phyloP scores from a whole-genome alignment of 257 asterid genomes.

The Eustoma russellianum region DNA sequence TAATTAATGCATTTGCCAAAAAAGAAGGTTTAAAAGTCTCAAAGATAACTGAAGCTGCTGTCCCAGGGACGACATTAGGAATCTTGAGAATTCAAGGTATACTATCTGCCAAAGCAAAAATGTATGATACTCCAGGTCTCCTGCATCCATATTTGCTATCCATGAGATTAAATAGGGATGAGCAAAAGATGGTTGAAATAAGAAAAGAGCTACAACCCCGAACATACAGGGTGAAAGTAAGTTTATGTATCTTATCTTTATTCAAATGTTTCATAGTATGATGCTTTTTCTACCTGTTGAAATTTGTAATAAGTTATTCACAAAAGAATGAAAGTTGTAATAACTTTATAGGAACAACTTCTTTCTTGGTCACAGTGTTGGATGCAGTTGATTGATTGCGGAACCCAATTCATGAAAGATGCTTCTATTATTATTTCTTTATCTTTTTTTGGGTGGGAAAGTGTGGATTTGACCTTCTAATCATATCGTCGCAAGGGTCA shows the following conservation, averaged over 20 bases:
- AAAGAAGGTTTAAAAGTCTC: slow-evolving; percentile 69
- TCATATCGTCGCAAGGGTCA: no score
- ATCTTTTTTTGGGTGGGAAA: no score
- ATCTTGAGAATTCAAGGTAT: slow-evolving; percentile 85
- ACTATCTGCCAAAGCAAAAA: slow-evolving; percentile 87
- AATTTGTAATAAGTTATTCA: no score
- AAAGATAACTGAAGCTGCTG: slow-evolving; percentile 84
- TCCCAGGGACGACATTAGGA: slow-evolving; percentile 95
- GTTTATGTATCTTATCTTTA: slow-evolving; percentile 14
- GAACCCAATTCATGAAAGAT: not conserved
- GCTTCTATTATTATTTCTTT: no score
- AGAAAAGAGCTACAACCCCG: slow-evolving; percentile 93
- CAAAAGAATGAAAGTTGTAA: not conserved
- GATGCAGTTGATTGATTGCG: slow-evolving; percentile 4
- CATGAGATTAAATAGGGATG: slow-evolving; percentile 74
- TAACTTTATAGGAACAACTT: not conserved
- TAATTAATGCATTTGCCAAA: slow-evolving; percentile 79
- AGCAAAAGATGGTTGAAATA: slow-evolving; percentile 90
- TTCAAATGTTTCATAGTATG: not conserved
- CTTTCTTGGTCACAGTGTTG: not conserved
- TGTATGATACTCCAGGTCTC: slow-evolving; percentile 97
- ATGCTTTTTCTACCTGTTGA: not conserved
- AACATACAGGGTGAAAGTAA: slow-evolving; percentile 70
- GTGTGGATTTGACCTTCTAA: no score
- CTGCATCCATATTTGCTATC: slow-evolving; percentile 82